Evolutionary conservation across 352 stramenopile species (phyloP).

Genomic region (Globisporangium viniferum): DNA sequence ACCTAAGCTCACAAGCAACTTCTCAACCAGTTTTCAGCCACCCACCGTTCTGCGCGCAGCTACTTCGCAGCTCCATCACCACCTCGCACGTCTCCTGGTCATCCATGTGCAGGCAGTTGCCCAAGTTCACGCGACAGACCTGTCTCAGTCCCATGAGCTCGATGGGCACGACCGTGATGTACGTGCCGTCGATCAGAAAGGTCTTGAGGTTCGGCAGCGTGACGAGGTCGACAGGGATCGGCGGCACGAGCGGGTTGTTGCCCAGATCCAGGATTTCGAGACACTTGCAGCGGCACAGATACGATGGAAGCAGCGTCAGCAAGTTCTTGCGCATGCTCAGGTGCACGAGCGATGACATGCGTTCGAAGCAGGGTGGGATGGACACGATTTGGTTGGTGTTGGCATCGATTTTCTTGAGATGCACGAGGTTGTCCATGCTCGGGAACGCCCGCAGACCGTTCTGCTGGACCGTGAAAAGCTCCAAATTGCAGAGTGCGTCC

Average conservation of each 20-base stretch:
- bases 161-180: conserved; percentile 52
- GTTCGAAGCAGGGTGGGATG: conserved; percentile 45
- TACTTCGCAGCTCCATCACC: conserved; percentile 44
- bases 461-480: conserved; percentile 57
- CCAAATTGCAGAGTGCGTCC: conserved; percentile 50
- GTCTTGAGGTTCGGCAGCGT: conserved; percentile 56
- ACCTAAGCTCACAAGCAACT: neutral
- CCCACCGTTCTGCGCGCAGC: conserved; percentile 49
- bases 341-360: conserved; percentile 58
- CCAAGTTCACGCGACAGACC: conserved; percentile 59
- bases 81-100: conserved; percentile 71
- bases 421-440: conserved; percentile 55
- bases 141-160: conserved; percentile 55
- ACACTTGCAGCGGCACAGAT: conserved; percentile 37
- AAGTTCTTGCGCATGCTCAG: conserved; percentile 67
- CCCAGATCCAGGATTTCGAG: conserved; percentile 76
- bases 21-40: conserved; percentile 55
- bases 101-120: conserved; percentile 46
- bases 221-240: conserved; percentile 40
- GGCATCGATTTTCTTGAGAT: conserved; percentile 75
- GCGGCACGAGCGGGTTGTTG: conserved; percentile 47
- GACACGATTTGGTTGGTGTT: conserved; percentile 63
- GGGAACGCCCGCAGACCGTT: conserved; percentile 61
- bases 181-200: conserved; percentile 55
- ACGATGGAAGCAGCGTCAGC: conserved; percentile 40